A percentile compares a stretch with the other conserved stretches of the same genome.
phyloP scores from a whole-genome alignment of 192 early-diverging fungal genomes.

The Coemansia umbellata region DNA sequence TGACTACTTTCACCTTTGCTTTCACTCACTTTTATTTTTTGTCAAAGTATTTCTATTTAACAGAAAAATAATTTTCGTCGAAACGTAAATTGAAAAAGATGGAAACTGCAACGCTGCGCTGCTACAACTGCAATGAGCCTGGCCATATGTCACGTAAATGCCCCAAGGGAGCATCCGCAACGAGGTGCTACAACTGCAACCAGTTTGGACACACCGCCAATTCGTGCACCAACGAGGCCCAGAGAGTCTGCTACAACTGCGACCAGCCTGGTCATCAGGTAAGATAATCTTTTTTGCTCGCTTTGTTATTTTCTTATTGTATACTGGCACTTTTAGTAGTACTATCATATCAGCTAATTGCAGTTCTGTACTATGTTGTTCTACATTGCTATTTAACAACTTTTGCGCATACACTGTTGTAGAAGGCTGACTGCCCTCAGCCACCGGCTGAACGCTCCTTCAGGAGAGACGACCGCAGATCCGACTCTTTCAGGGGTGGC shows the following conservation, averaged over 20 bases:
- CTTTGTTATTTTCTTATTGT: no score
- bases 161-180: constrained; percentile 34
- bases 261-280: constrained; percentile 42
- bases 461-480: neutral
- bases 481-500: constrained; percentile 9
- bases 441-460: constrained; percentile 1
- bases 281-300: no score
- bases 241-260: constrained; percentile 50
- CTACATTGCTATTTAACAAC: no score
- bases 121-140: constrained; percentile 54
- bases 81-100: constrained; percentile 2
- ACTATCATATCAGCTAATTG: no score
- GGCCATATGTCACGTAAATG: constrained; percentile 55
- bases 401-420: neutral
- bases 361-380: no score
- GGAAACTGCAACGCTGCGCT: no score
- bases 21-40: no score
- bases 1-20: no score
- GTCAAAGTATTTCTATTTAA: no score
- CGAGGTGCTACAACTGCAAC: constrained; percentile 55
- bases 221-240: constrained; percentile 38
- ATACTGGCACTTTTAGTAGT: no score
- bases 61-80: no score
- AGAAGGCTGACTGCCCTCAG: constrained; percentile 47
- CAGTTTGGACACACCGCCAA: constrained; percentile 46